Base-by-base conservation (phyloP, 352 stramenopile genomes). In the Globisporangium recalcitrans region DNA sequence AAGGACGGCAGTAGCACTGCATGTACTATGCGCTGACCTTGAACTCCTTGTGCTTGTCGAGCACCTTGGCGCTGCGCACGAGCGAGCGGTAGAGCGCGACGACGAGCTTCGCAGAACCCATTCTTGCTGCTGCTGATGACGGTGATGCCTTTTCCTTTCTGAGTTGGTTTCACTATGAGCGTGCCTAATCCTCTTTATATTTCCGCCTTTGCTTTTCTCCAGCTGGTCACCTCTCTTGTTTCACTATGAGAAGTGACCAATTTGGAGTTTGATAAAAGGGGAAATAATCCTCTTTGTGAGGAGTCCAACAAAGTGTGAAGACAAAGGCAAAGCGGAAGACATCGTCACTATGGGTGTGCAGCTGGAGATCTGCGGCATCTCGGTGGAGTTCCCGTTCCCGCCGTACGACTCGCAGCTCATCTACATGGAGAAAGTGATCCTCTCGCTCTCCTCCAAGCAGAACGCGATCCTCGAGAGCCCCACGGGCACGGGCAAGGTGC, bases 401-500 rank as follows among this genome's bases (percentile, higher is more conserved):
- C 96, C 97, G 8, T 99, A 99, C 69, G 81, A 97, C 71, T 98
- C 93, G 60, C 97, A 99, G 85, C 70, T 97, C 48, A 87, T 97
- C 1, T 99, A 99, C 73, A 99, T 99, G 96, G 77, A 90, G 68
- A 97, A 95, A 56, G 96, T 99, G 0, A 72, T 99, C 26, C 65
- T 91, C 60, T 82, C 96, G 19, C 82, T 99, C 32, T 71, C 87
- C 19, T 85, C 71, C 55, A 93, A 89, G 60, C 85, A 97, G 71
- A 98, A 99, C 72, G 97, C 97, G 9, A 88, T 99, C 48, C 80
- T 99, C 24, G 97, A 99, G 78, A 98, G 86, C 67, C 97, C 97
- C 38, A 99, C 97, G 26, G 97, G 97, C 53, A 99, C 97, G 0
- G 97, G 97, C 55, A 99, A 99, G 76, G 85, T 95, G 47, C 14